These are phyloP conservation scores for Zangia roseola DNA, from an alignment of 768 basidiomycete species.

Conservation along the genomic window DNA sequence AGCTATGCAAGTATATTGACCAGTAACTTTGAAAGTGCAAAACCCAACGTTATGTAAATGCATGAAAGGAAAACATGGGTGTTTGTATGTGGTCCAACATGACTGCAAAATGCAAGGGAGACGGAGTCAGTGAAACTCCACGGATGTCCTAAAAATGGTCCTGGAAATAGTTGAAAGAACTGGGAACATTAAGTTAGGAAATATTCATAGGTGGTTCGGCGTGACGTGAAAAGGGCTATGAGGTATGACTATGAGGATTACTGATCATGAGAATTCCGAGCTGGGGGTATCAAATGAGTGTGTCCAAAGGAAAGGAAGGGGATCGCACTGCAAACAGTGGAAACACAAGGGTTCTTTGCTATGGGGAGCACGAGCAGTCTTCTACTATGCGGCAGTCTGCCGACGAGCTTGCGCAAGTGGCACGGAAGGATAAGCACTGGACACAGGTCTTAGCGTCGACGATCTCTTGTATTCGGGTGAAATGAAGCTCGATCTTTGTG, in stretches of 20 bases:
- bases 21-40: constrained; percentile 8
- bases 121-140: constrained; percentile 6
- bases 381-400: constrained; percentile 23
- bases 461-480: constrained; percentile 18
- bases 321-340: constrained; percentile 8
- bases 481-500: constrained; percentile 26
- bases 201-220: constrained; percentile 23
- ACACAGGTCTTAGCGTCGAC: constrained; percentile 16
- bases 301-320: constrained; percentile 20
- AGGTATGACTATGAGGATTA: constrained; percentile 17
- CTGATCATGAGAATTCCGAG: constrained; percentile 14
- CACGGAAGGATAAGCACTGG: constrained; percentile 12
- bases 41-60: constrained; percentile 11
- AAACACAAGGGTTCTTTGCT: constrained; percentile 6
- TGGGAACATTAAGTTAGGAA: constrained; percentile 18
- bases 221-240: constrained; percentile 8
- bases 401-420: constrained; percentile 15
- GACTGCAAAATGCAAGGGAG: constrained; percentile 13
- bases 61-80: constrained; percentile 8
- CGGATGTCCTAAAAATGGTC: constrained; percentile 19
- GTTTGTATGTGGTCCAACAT: constrained; percentile 15
- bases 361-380: neutral
- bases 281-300: constrained; percentile 30
- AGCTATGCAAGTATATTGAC: constrained; percentile 10
- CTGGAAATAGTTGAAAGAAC: constrained; percentile 12